Evolutionary conservation across 768 basidiomycete species (phyloP), one percentile per base, ranked within the genome.

Genomic region (Phanerodontia chrysosporium): DNA sequence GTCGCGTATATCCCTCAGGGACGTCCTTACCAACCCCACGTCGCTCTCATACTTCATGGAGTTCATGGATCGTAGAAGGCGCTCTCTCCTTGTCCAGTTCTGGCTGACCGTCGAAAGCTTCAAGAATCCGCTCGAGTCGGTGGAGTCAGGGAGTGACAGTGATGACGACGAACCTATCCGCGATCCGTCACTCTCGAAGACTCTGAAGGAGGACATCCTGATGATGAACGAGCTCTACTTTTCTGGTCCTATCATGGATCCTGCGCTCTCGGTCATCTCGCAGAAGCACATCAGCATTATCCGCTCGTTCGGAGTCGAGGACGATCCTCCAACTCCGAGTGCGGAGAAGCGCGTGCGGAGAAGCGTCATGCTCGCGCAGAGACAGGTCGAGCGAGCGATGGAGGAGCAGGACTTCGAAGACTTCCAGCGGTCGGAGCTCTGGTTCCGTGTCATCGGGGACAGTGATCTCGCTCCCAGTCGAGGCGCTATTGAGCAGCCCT

Each of bases 51-150:
- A 97, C 70, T 92, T 96, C 75, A 95, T 98, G 87, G 97, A 99
- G 75, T 97, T 92, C 66, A 95, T 98, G 92, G 97, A 98, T 65
- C 83, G 97, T 14, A 83, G 90, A 8, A 81, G 85, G 60, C 84
- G 89, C 29, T 90, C 95, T 13, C 68, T 92, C 13, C 83, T 93
- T 10, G 92, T 97, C 2, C 96, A 98, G 63, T 99, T 98, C 73
- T 98, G 96, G 96, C 78, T 98, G 1, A 93, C 94, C 0, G 92
- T 98, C 2, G 95, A 99, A 74, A 93, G 92, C 58, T 96, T 98
- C 81, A 98, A 98, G 75, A 93, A 96, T 64, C 97, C 97, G 0
- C 74, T 99, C 27, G 95, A 97, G 71, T 83, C 85, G 2, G 81
- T 89, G 5, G 88, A 93, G 63, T 79, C 79, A 14, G 73, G 76